phyloP scores from a whole-genome alignment of 352 stramenopile genomes.

The Globisporangium sylvaticum region DNA sequence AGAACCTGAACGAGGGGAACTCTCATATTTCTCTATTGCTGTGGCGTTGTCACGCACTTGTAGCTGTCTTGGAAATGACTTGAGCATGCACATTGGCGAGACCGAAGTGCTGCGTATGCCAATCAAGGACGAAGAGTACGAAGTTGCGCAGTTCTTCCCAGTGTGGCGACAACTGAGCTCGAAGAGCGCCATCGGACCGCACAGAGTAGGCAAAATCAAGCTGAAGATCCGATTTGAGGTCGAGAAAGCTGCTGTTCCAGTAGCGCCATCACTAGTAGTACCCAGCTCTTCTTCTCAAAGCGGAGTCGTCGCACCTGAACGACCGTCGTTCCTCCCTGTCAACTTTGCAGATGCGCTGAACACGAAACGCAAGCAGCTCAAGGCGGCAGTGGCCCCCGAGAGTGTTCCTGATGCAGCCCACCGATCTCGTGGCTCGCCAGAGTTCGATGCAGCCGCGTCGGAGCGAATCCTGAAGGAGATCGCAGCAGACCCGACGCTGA shows the following conservation, averaged over 20 bases:
- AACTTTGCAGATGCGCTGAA: slow-evolving; percentile 33
- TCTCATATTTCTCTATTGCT: slow-evolving; percentile 8
- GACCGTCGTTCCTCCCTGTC: slow-evolving; percentile 12
- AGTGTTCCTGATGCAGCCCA: slow-evolving; percentile 7
- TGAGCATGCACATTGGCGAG: slow-evolving; percentile 21
- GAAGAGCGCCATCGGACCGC: slow-evolving; percentile 8
- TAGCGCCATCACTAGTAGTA: slow-evolving; percentile 4
- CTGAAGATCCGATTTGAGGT: slow-evolving; percentile 27
- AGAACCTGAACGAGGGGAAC: neutral
- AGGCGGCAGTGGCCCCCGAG: slow-evolving; percentile 19
- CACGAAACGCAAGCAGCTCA: slow-evolving; percentile 40
- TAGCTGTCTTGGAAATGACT: neutral
- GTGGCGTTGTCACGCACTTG: slow-evolving; percentile 3
- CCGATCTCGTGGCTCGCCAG: neutral
- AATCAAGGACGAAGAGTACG: slow-evolving; percentile 19
- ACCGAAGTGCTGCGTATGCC: slow-evolving; percentile 23
- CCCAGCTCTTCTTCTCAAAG: neutral
- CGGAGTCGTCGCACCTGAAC: neutral
- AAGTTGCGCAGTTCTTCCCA: slow-evolving; percentile 28
- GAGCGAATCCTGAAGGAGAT: slow-evolving; percentile 25
- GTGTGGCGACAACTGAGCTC: slow-evolving; percentile 17
- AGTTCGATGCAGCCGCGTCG: slow-evolving; percentile 2
- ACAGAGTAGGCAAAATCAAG: slow-evolving; percentile 30
- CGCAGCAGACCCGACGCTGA: slow-evolving; percentile 5
- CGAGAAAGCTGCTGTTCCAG: slow-evolving; percentile 5